These are phyloP conservation scores for Lineolata rhizophorae DNA, from an alignment of 495 filamentous ascomycete species.

Conservation along the genomic window DNA sequence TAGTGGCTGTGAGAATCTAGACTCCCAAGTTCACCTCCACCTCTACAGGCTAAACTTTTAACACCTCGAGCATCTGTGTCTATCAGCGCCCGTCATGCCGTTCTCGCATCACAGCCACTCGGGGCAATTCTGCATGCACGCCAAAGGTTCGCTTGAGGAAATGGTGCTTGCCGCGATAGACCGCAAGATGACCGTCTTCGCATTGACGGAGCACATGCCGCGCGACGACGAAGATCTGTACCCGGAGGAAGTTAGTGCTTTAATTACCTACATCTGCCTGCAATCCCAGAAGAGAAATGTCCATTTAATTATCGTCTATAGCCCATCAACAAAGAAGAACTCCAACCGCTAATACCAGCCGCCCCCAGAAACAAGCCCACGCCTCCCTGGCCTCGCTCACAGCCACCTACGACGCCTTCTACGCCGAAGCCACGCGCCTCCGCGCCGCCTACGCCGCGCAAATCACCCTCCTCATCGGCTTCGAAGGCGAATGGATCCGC, in stretches of 20 bases:
- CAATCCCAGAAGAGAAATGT: no score
- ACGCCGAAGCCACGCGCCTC: conserved; percentile 46
- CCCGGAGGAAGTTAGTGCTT: conserved; percentile 60
- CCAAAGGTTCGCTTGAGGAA: conserved; percentile 61
- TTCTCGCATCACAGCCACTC: conserved; percentile 98
- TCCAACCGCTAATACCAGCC: no score
- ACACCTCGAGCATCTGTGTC: no score
- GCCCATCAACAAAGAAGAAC: no score
- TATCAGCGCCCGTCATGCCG: conserved; percentile 63
- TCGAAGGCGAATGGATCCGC: conserved; percentile 84
- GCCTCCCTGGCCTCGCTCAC: conserved; percentile 24
- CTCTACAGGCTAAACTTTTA: no score
- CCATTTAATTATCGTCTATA: no score
- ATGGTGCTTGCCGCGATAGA: conserved; percentile 61
- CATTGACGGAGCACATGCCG: conserved; percentile 94
- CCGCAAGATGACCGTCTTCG: conserved; percentile 58
- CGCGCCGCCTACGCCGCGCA: conserved; percentile 41
- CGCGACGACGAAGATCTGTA: conserved; percentile 61
- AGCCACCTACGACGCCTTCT: conserved; percentile 45
- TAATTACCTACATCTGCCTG: not conserved
- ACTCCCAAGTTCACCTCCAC: no score
- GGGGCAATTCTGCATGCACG: conserved; percentile 91
- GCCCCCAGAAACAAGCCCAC: not conserved
- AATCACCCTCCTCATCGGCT: conserved; percentile 70
- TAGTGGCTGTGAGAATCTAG: no score